phyloP scores from a whole-genome alignment of 331 rosid genomes.

The Malus hybrid region DNA sequence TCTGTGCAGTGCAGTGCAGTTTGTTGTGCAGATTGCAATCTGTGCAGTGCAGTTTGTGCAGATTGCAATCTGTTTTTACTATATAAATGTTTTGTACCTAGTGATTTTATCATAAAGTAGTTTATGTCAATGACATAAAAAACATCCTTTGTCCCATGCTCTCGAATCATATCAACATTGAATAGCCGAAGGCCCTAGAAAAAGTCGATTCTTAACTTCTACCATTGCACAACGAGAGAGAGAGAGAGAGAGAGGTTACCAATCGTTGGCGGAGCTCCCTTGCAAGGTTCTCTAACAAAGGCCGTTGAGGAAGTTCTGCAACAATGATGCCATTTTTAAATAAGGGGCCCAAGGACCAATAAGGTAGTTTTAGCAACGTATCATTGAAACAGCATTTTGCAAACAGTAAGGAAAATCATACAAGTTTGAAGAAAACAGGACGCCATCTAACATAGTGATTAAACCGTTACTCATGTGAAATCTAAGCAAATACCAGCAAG shows the following conservation, averaged over 20 bases:
- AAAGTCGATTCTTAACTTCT: too few relatives aligned
- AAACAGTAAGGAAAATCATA: background rate
- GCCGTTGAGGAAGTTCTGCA: constrained; percentile 69
- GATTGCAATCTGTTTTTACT: too few relatives aligned
- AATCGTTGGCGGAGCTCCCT: constrained; percentile 61
- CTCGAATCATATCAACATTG: constrained; percentile 87
- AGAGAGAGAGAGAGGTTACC: constrained; percentile 13
- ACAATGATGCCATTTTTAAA: constrained; percentile 1
- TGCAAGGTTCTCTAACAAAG: constrained; percentile 70
- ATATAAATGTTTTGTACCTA: too few relatives aligned
- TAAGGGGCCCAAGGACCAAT: background rate
- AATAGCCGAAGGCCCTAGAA: constrained; percentile 68
- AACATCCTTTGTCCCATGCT: constrained; percentile 67
- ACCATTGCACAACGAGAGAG: too few relatives aligned
- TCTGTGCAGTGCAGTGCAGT: too few relatives aligned
- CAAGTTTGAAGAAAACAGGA: background rate
- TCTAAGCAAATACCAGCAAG: too few relatives aligned
- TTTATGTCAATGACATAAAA: constrained; percentile 93
- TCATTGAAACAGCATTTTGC: background rate
- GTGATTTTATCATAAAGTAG: constrained; percentile 35
- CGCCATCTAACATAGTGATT: too few relatives aligned
- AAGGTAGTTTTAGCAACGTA: background rate
- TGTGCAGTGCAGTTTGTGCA: too few relatives aligned
- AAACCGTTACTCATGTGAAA: too few relatives aligned
- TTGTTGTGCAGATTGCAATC: too few relatives aligned